Evolutionary conservation across 176 grass and related monocot species (phyloP).

Genomic region (Triticum urartu): DNA sequence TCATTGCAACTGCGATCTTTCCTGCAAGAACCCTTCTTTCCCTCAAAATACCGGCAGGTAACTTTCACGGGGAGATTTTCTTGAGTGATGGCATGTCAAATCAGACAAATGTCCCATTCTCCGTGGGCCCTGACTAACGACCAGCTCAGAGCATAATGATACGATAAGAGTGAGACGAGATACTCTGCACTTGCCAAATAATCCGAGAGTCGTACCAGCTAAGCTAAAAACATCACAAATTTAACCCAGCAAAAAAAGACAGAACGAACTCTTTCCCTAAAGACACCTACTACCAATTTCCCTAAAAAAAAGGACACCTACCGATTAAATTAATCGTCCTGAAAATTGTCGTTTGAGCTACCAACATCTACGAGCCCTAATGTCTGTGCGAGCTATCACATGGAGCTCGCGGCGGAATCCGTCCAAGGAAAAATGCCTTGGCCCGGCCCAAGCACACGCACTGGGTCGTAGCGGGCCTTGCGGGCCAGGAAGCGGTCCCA

Average conservation of each 20-base stretch:
- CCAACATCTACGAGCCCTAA: constrained; percentile 18
- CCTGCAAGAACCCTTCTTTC: too few relatives aligned
- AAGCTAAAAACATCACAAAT: background rate
- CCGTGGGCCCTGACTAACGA: background rate
- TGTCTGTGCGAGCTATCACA: background rate
- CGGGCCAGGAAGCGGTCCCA: constrained; percentile 59
- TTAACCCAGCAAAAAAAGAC: background rate
- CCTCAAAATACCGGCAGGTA: background rate
- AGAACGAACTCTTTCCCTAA: background rate
- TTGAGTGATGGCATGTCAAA: background rate
- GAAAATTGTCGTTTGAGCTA: constrained; percentile 13
- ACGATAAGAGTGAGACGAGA: background rate
- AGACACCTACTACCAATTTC: background rate
- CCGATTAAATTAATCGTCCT: background rate
- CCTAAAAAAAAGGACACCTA: background rate
- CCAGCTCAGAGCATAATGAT: background rate
- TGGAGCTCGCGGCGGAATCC: background rate
- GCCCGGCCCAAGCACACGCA: constrained; percentile 59
- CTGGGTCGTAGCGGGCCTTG: constrained; percentile 61
- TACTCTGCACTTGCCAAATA: background rate
- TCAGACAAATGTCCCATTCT: background rate
- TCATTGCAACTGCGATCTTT: too few relatives aligned
- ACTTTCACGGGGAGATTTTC: background rate
- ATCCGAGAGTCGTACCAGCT: background rate
- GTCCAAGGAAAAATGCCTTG: constrained; percentile 59